These are phyloP conservation scores for Moesziomyces parantarcticus DNA, from an alignment of 1,284 basidiomycete genomes.

Conservation along the genomic window DNA sequence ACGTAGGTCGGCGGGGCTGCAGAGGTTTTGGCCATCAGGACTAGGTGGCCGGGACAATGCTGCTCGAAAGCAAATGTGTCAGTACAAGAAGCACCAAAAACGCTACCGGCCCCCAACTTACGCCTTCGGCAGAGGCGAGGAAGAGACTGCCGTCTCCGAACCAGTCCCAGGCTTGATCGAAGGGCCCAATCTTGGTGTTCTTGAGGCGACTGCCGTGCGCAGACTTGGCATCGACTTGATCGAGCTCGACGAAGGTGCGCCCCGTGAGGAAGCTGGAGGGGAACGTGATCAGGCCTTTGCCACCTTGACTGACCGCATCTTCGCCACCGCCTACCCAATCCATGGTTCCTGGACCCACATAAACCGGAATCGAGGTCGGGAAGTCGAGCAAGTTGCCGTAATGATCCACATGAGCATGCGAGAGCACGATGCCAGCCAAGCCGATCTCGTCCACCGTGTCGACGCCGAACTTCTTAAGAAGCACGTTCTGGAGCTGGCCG, in stretches of 20 bases:
- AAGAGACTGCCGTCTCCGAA: constrained; percentile 23
- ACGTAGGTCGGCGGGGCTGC: constrained; percentile 2
- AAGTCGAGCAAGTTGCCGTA: constrained; percentile 28
- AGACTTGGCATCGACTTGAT: neutral
- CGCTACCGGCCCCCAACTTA: too few relatives aligned
- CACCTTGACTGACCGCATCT: constrained; percentile 13
- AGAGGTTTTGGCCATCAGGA: constrained; percentile 14
- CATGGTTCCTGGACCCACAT: constrained; percentile 16
- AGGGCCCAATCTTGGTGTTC: constrained; percentile 10
- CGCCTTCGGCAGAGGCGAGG: constrained; percentile 17
- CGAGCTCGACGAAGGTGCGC: constrained; percentile 14
- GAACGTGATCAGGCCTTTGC: constrained; percentile 15
- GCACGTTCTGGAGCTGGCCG: constrained; percentile 15
- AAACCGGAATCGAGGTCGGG: constrained; percentile 17
- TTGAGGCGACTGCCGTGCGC: constrained; percentile 3
- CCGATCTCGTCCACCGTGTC: constrained; percentile 16
- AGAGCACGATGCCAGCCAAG: constrained; percentile 22
- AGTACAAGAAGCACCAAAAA: too few relatives aligned
- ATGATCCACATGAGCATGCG: constrained; percentile 29
- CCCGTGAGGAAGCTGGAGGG: constrained; percentile 15
- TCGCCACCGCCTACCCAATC: constrained; percentile 32
- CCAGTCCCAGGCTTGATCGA: constrained; percentile 21
- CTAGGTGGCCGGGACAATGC: constrained; percentile 32
- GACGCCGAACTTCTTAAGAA: constrained; percentile 17
- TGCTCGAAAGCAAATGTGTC: neutral